Evolutionary conservation across 2,329 filamentous ascomycete species (phyloP), one percentile per base, ranked within the genome.

Genomic region (Colletotrichum shisoi): DNA sequence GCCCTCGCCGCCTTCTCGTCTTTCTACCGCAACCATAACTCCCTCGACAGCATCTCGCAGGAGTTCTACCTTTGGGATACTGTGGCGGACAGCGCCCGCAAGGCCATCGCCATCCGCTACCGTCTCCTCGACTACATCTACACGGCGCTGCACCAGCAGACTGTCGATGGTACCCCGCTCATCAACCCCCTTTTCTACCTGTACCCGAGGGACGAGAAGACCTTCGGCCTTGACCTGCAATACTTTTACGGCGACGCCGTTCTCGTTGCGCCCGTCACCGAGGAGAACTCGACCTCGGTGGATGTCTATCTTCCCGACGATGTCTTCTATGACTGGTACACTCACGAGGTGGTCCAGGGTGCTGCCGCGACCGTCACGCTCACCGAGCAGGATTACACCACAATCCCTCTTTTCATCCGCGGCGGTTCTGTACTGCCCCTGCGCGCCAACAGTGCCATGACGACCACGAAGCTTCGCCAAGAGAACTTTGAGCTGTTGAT

Each of bases 51-150:
- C n/a, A 52, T 69, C 7, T 53, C 76, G 3, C 89, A 91, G 70
- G 89, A 91, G 74, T 90, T 90, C 45, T 94, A 93, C 76, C 84
- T 81, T 52, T 93, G 89, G 88, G 78, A 81, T 0, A 77, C 80
- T 1, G 89, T 91, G 5, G 81, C 89, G 0, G 78, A 83, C 9
- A 88, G 89, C 0, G 90, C 90, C 0, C 84, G 84, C 62, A 89
- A 86, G 66, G 89, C 88, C 19, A 92, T 94, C 71, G 84, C 84
- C 37, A 87, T 88, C 54, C 85, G 91, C n/a, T 94, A 94, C 79
- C 83, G 85, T 39, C 81, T 94, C n/a, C 81, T 94, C n/a, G 91
- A 93, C 73, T 94, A 94, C 78, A 83, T 92, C 67, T 94, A 94
- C 81, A 93, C 91, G 1, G 86, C 88, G 0, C 81, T 93, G 71